These are phyloP conservation scores for Suillus placidus DNA, from an alignment of 768 basidiomycete genomes.

Conservation along the genomic window DNA sequence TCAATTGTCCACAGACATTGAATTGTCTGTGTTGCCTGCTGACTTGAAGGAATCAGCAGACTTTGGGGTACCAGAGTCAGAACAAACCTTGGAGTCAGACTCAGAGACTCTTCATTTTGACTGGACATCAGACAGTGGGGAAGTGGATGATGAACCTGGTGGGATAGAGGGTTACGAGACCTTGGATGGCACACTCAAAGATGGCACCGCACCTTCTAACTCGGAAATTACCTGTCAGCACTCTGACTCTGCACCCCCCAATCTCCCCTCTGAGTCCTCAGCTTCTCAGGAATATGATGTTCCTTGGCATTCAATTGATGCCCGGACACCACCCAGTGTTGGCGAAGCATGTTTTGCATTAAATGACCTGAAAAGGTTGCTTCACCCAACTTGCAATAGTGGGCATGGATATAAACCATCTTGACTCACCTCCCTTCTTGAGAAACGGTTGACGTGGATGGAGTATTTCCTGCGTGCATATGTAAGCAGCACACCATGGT, in stretches of 20 bases:
- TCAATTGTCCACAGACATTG: too few relatives aligned
- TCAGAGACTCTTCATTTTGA: not conserved
- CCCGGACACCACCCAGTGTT: not conserved
- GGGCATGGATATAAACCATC: slow-evolving; percentile 7
- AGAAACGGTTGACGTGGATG: not conserved
- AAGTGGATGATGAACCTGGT: not conserved
- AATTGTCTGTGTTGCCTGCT: too few relatives aligned
- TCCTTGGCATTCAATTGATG: not conserved
- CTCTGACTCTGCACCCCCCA: not conserved
- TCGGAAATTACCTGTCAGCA: too few relatives aligned
- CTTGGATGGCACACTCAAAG: not conserved
- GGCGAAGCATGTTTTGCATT: not conserved
- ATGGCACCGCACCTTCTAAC: too few relatives aligned
- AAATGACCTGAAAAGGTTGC: not conserved
- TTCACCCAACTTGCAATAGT: not conserved
- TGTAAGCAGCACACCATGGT: not conserved
- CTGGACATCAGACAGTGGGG: not conserved
- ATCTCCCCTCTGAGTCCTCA: not conserved
- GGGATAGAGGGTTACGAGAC: not conserved
- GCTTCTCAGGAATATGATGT: not conserved
- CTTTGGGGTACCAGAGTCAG: not conserved
- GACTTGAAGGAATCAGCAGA: not conserved
- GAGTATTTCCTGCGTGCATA: not conserved
- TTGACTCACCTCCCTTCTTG: not conserved
- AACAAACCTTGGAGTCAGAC: not conserved